A percentile compares a stretch with the other conserved stretches of the same genome.
These are phyloP conservation scores for Jacaranda mimosifolia DNA, from an alignment of 257 asterid genomes.

Conservation along the genomic window DNA sequence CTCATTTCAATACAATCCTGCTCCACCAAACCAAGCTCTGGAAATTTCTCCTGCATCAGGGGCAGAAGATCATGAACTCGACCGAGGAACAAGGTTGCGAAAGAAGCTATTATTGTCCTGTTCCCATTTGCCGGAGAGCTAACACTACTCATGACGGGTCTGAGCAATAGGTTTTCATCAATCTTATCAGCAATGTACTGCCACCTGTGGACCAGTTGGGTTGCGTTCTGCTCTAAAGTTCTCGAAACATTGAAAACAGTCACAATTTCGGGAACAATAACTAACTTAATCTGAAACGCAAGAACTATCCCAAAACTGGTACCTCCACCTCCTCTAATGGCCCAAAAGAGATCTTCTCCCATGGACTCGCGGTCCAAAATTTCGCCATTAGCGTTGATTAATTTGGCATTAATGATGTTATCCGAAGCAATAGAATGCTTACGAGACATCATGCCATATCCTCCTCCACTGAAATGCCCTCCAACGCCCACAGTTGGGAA, in stretches of 20 bases:
- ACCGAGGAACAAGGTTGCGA: constrained; percentile 48
- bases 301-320: constrained; percentile 23
- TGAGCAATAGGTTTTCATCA: constrained; percentile 35
- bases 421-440: constrained; percentile 24
- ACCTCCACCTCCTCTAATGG: constrained; percentile 28
- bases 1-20: constrained; percentile 38
- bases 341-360: background rate
- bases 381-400: background rate
- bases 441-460: constrained; percentile 35
- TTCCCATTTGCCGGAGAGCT: constrained; percentile 25
- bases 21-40: constrained; percentile 27
- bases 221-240: constrained; percentile 30
- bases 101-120: constrained; percentile 36
- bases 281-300: constrained; percentile 33
- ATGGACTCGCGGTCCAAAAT: background rate
- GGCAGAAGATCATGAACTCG: constrained; percentile 21
- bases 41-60: constrained; percentile 38
- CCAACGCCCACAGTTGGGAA: constrained; percentile 35
- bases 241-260: constrained; percentile 42
- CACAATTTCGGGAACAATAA: constrained; percentile 37
- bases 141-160: constrained; percentile 25
- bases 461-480: constrained; percentile 50
- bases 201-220: constrained; percentile 40
- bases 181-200: constrained; percentile 36
- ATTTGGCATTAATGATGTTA: background rate